Evolutionary conservation across 441 rosid species (phyloP), one percentile per base, ranked within the genome.

Genomic region (Erodium trifolium): DNA sequence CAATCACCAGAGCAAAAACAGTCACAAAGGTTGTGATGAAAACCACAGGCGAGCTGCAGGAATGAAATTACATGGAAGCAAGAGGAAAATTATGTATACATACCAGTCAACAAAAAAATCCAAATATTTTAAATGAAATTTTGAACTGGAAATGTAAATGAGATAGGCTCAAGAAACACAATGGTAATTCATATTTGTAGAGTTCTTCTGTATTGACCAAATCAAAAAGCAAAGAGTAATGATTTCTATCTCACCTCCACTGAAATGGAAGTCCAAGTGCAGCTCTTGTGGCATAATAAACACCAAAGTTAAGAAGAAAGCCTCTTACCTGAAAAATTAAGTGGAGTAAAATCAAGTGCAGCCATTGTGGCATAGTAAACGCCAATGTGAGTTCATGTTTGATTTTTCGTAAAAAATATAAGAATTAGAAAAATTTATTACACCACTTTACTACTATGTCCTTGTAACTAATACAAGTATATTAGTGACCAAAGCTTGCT

Each of bases 281-380:
- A 78, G 88, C 92, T 84, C 96, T 85, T 67, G 96, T 93, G 68
- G 96, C 96, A 78, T 89, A 84, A 67, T 93, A 89, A 62, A 93
- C 97, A 70, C 96, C 96, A 79, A 91, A 91, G 75, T 91, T 93
- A 70, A 93, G 93, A 82, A 93, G 96, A 79, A 93, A 91, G 60
- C 98, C 98, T 17, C 96, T 79, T 63, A 93, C 97, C 98, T 91
- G 87, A 80, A 57, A 39, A 71, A 57, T 63, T 57, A 64, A 19
- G 43, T 37, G 43, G 43, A 37, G 43, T 37, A 37, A 37, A 37
- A 31, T 37, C 9, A 37, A 37, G 43, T 2, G 8, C 8, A 5
- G 8, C 43, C 6, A 5, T 37, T 35, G 39, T 35, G 39, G 39
- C 39, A 35, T 35, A 35, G 9, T 37, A 37, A 37, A 37, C 43